These are phyloP conservation scores for Claviceps cyperi DNA, from an alignment of 2,329 filamentous ascomycete species.

Conservation along the genomic window DNA sequence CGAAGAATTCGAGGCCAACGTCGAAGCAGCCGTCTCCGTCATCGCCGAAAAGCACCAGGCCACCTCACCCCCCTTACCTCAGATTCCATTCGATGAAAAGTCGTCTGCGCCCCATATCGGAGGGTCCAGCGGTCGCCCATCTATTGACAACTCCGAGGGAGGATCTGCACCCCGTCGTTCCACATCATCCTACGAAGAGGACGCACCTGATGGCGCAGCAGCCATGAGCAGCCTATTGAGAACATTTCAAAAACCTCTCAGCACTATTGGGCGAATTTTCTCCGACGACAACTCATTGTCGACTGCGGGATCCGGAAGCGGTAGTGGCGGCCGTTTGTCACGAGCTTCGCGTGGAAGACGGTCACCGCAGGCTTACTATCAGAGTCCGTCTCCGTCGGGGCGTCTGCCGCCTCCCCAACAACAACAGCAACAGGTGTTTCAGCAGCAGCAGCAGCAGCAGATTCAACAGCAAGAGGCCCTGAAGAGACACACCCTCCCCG, in stretches of 20 bases:
- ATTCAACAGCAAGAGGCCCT: slow-evolving; percentile 2
- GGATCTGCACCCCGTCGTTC: slow-evolving; percentile 33
- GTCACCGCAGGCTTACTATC: slow-evolving; percentile 16
- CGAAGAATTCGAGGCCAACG: slow-evolving; percentile 87
- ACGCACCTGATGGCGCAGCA: slow-evolving; percentile 57
- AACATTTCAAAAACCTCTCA: slow-evolving; percentile 81
- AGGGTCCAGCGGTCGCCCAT: slow-evolving; percentile 24
- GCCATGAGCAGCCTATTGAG: slow-evolving; percentile 75
- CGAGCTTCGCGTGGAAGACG: slow-evolving; percentile 16
- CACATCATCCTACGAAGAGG: slow-evolving; percentile 39
- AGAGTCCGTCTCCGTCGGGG: slow-evolving; percentile 10
- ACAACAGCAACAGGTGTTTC: neutral
- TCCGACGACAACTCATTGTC: slow-evolving; percentile 46
- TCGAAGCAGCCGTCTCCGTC: slow-evolving; percentile 89
- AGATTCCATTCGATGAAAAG: slow-evolving; percentile 31
- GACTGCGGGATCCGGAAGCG: slow-evolving; percentile 16
- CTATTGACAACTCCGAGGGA: slow-evolving; percentile 23
- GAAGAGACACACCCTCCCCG: slow-evolving; percentile 39
- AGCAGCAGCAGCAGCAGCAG: slow-evolving; percentile 5
- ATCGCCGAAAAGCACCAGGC: slow-evolving; percentile 79
- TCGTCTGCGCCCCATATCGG: slow-evolving; percentile 9
- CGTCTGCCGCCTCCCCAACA: slow-evolving; percentile 12
- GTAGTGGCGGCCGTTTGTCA: slow-evolving; percentile 21
- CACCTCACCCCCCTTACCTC: slow-evolving; percentile 30
- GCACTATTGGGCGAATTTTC: slow-evolving; percentile 89